These are phyloP conservation scores for Cenococcum geophilum DNA, from an alignment of 495 filamentous ascomycete species.

Conservation along the genomic window DNA sequence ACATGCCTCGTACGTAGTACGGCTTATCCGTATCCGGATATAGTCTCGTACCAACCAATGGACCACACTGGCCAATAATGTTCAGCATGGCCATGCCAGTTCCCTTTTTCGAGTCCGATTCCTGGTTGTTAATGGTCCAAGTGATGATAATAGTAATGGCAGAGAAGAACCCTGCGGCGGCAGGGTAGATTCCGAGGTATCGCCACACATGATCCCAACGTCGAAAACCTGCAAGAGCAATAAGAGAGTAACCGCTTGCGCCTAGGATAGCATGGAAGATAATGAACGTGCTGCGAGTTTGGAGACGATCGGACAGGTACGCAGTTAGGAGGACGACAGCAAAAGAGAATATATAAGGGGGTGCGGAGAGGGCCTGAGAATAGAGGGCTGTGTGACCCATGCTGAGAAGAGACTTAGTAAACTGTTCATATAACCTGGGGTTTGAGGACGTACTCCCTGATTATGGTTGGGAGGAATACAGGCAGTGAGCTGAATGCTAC, in stretches of 20 bases:
- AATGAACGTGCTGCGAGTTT: slow-evolving; percentile 64
- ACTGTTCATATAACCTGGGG: neutral
- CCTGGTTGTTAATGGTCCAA: slow-evolving; percentile 48
- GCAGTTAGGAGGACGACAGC: slow-evolving; percentile 60
- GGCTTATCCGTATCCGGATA: slow-evolving; percentile 54
- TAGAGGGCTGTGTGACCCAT: slow-evolving; percentile 72
- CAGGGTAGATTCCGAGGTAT: slow-evolving; percentile 38
- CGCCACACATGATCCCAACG: slow-evolving; percentile 24
- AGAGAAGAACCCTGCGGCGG: slow-evolving; percentile 37
- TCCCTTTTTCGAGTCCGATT: slow-evolving; percentile 50
- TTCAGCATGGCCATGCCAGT: slow-evolving; percentile 55
- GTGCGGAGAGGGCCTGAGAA: slow-evolving; percentile 75
- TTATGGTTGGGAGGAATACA: slow-evolving; percentile 77
- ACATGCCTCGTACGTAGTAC: slow-evolving; percentile 57
- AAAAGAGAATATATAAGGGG: slow-evolving; percentile 75
- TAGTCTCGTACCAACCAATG: slow-evolving; percentile 55
- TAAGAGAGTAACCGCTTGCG: slow-evolving; percentile 58
- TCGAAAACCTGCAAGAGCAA: slow-evolving; percentile 22
- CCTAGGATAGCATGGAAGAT: slow-evolving; percentile 59
- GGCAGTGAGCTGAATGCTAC: slow-evolving; percentile 75
- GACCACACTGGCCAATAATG: slow-evolving; percentile 57
- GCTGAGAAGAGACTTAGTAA: neutral
- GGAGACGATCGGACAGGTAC: slow-evolving; percentile 64
- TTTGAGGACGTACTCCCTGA: slow-evolving; percentile 44
- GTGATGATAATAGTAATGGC: slow-evolving; percentile 35